phyloP scores from a whole-genome alignment of 768 basidiomycete species.

The Rhodotorula kratochvilovae region DNA sequence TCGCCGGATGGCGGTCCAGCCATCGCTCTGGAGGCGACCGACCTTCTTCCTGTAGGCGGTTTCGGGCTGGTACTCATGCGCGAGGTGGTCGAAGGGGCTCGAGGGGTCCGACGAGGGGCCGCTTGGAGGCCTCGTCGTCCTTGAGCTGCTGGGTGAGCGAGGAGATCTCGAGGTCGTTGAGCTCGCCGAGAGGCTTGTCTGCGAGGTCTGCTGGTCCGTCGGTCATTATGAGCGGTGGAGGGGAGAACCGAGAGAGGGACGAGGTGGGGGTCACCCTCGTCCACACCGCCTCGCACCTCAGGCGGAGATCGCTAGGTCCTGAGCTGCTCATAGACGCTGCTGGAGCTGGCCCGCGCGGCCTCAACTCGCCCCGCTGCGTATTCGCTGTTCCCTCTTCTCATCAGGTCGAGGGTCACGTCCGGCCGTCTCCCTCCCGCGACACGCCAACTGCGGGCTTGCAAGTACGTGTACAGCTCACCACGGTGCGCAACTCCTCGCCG shows the following conservation, averaged over 20 bases:
- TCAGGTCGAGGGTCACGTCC: too few species aligned
- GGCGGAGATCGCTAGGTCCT: too few species aligned
- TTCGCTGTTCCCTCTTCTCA: too few species aligned
- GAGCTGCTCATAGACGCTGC: too few species aligned
- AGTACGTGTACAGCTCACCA: too few species aligned
- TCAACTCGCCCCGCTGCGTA: too few species aligned
- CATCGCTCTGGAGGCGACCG: constrained; percentile 60
- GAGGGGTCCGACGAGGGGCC: constrained; percentile 48
- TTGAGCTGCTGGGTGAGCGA: constrained; percentile 30
- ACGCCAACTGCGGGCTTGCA: too few species aligned
- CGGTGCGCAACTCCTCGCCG: too few species aligned
- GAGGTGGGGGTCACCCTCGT: neutral
- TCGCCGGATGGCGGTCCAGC: constrained; percentile 64
- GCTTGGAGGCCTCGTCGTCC: constrained; percentile 11
- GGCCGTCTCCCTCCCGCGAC: too few species aligned
- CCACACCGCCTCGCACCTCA: too few species aligned
- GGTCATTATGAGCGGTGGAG: neutral
- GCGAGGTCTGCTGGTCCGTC: neutral
- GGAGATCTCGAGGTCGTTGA: constrained; percentile 38
- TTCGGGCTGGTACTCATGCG: constrained; percentile 43
- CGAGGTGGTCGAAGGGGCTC: constrained; percentile 45
- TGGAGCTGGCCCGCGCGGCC: too few species aligned
- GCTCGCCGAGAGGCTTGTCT: constrained; percentile 5
- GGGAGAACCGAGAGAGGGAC: neutral
- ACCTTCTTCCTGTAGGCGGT: constrained; percentile 65